These are phyloP conservation scores for Discostella stelligeroides DNA, from an alignment of 108 stramenopile genomes.

Conservation along the genomic window DNA sequence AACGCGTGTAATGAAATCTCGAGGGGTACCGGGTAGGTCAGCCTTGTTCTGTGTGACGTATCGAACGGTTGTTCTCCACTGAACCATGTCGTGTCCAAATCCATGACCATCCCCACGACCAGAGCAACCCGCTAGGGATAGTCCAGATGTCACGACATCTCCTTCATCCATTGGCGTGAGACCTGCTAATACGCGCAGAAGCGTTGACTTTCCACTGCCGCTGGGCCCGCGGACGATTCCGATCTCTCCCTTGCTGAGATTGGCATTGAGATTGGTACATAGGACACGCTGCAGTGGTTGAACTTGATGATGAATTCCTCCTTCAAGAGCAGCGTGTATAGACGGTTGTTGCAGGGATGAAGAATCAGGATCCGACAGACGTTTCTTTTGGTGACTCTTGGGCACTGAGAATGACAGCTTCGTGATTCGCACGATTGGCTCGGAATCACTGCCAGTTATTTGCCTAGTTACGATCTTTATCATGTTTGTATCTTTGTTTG, in stretches of 20 bases:
- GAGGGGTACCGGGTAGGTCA: conserved; percentile 45
- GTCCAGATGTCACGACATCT: conserved; percentile 19
- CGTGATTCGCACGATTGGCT: conserved; percentile 25
- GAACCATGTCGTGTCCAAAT: conserved; percentile 28
- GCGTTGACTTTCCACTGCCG: conserved; percentile 76
- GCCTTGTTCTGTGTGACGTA: conserved; percentile 80
- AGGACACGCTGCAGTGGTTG: conserved; percentile 35
- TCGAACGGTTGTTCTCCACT: conserved; percentile 61
- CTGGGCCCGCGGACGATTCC: conserved; percentile 38
- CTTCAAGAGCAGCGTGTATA: neutral
- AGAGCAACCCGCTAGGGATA: conserved; percentile 33
- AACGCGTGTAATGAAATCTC: conserved; percentile 27
- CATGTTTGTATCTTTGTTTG: conserved; percentile 18
- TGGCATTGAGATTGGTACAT: conserved; percentile 30
- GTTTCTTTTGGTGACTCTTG: conserved; percentile 28
- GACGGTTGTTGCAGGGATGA: conserved; percentile 12
- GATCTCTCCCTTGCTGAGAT: conserved; percentile 44
- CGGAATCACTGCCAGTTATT: neutral
- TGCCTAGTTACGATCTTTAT: conserved; percentile 22
- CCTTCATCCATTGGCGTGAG: conserved; percentile 56
- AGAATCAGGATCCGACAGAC: neutral
- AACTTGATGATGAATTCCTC: neutral
- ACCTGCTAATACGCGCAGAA: conserved; percentile 70
- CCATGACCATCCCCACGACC: conserved; percentile 11
- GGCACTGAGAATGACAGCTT: conserved; percentile 42